phyloP scores from a whole-genome alignment of 2,329 filamentous ascomycete species.

The Cordyceps fumosorosea region DNA sequence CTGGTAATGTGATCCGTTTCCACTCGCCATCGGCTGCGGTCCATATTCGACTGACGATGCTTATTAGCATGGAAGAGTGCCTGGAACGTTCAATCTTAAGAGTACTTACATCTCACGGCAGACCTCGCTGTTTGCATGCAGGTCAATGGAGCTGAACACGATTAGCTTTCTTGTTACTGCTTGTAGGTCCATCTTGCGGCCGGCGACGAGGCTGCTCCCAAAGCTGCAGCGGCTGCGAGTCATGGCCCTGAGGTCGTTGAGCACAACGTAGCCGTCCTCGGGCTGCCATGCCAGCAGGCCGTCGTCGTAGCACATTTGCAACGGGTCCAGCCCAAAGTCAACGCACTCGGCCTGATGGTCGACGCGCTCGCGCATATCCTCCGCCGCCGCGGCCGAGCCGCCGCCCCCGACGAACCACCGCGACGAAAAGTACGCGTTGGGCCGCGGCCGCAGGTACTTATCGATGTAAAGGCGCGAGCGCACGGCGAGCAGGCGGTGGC shows the following conservation, averaged over 20 bases:
- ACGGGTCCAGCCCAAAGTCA: slow-evolving; percentile 11
- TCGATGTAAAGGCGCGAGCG: slow-evolving; percentile 4
- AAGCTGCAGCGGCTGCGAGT: slow-evolving; percentile 18
- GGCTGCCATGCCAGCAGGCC: slow-evolving; percentile 24
- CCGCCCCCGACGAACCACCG: background rate
- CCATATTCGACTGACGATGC: slow-evolving; percentile 10
- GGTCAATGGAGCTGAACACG: slow-evolving; percentile 14
- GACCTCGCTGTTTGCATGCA: background rate
- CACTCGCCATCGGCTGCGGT: background rate
- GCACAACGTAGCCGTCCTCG: slow-evolving; percentile 15
- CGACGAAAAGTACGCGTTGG: background rate
- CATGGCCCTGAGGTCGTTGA: slow-evolving; percentile 20
- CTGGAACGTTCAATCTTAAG: background rate
- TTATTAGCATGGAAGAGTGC: background rate
- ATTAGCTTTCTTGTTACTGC: slow-evolving; percentile 19
- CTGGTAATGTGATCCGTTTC: slow-evolving; percentile 4
- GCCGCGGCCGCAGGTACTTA: slow-evolving; percentile 12
- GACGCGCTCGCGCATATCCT: slow-evolving; percentile 1
- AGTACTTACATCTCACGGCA: slow-evolving; percentile 9
- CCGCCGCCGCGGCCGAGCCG: background rate
- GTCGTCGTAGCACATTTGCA: slow-evolving; percentile 19
- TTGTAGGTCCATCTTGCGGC: slow-evolving; percentile 15
- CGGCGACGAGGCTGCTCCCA: slow-evolving; percentile 15
- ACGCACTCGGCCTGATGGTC: background rate
- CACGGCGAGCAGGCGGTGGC: background rate